Percentiles rank a stretch among this genome's conserved stretches.
phyloP scores from a whole-genome alignment of 1,139 yeast species.

The Magnusiomyces tetraspermus region DNA sequence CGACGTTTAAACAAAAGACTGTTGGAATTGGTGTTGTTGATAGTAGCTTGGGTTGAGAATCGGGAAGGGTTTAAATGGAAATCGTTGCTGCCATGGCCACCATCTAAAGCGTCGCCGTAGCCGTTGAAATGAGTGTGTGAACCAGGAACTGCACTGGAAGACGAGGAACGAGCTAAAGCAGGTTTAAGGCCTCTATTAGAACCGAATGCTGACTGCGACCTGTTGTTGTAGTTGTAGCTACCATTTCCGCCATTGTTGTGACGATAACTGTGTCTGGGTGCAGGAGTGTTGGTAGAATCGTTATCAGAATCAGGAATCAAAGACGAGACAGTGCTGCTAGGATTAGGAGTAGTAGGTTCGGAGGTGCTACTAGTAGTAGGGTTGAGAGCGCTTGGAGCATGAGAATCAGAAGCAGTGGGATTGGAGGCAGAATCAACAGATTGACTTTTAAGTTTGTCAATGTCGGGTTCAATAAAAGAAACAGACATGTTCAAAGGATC shows the following conservation, averaged over 20 bases:
- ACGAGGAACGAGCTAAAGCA: neutral
- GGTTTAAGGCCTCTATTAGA: neutral
- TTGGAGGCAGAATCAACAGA: neutral
- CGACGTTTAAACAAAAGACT: slow-evolving; percentile 8
- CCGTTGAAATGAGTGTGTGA: neutral
- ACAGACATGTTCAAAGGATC: slow-evolving; percentile 13
- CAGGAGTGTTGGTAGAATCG: no score
- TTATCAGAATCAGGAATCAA: no score
- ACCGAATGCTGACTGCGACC: neutral
- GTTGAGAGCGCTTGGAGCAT: no score
- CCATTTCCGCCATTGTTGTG: no score
- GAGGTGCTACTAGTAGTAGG: no score
- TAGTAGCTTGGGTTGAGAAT: slow-evolving; percentile 5
- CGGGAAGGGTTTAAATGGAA: neutral
- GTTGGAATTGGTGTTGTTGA: slow-evolving; percentile 10
- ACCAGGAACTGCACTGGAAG: neutral
- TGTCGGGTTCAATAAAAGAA: slow-evolving; percentile 12
- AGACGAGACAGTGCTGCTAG: no score
- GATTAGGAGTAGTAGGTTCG: no score
- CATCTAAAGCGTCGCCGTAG: neutral
- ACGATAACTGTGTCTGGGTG: no score
- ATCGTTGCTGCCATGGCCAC: neutral
- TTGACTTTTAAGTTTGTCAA: slow-evolving; percentile 5
- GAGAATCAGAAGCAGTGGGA: neutral
- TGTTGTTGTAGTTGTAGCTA: slow-evolving; percentile 1